These are phyloP conservation scores for Ustilago curta DNA, from an alignment of 1,284 basidiomycete genomes.

Conservation along the genomic window DNA sequence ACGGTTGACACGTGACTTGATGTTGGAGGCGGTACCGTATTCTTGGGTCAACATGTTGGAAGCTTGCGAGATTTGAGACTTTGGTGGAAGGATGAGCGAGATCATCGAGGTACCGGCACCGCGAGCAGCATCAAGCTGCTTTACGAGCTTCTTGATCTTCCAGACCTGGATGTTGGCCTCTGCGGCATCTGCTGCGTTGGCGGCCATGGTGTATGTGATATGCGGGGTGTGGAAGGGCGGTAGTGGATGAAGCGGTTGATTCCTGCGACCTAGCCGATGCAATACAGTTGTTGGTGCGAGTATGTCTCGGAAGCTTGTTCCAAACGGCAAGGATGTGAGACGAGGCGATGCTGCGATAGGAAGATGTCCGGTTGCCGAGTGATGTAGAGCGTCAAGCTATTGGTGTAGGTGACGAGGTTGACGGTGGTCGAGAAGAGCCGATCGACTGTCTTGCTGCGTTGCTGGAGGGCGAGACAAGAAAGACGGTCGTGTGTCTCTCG, in stretches of 20 bases:
- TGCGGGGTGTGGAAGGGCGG: neutral
- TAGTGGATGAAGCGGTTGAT: neutral
- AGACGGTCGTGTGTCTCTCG: neutral
- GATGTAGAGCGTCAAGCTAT: neutral
- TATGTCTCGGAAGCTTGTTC: neutral
- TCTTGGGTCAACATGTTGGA: conserved; percentile 97
- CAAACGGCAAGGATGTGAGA: neutral
- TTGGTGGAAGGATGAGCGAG: conserved; percentile 94
- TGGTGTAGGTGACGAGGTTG: neutral
- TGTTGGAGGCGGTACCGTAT: conserved; percentile 87
- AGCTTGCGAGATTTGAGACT: conserved; percentile 93
- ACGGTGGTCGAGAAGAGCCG: no score
- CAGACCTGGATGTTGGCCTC: conserved; percentile 71
- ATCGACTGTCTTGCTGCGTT: neutral
- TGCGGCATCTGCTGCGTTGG: conserved; percentile 43
- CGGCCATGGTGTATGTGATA: conserved; percentile 24
- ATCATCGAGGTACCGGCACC: conserved; percentile 98
- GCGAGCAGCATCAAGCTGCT: conserved; percentile 66
- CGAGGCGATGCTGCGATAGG: neutral
- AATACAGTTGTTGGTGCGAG: neutral
- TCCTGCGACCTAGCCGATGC: neutral
- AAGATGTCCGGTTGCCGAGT: neutral
- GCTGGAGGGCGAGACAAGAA: neutral
- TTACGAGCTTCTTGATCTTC: conserved; percentile 92
- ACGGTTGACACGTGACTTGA: conserved; percentile 99